Base-by-base conservation (phyloP, 345 rosid genomes). In the Raphanus raphanistrum region DNA sequence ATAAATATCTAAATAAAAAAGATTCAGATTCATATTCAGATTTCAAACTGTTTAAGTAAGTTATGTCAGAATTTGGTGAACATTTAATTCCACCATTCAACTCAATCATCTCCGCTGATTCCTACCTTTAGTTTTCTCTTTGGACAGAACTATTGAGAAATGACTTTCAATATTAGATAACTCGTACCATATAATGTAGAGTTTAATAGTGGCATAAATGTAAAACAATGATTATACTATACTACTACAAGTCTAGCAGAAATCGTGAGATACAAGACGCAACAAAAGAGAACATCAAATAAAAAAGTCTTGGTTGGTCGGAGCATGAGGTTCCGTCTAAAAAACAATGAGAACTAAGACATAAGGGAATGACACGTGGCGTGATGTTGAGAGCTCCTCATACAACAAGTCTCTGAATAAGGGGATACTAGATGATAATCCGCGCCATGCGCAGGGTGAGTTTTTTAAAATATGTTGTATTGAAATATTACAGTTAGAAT, bases 61-160 rank as follows among this genome's bases (percentile, higher is more conserved):
- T 66, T 59, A 58, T 73, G 75, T 70, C 1, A 54, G 59, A 70
- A 11, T 38, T 55, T 77, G 76, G 75, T 77, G 72, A 63, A 58
- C 59, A 63, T 36, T 71, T 13, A 76, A 62, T 76, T 60, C 62
- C 13, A 1, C 57, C 2, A 70, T 50, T 70, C 45, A 70, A 16
- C 65, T 35, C 15, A 63, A 76, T 33, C 17, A 52, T 63, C 62
- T 68, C 74, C n/a, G 15, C 63, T 69, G 62, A 35, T 68, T 62
- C 0, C 43, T 68, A 50, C 0, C 43, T 28, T 21, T 17, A 16
- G 15, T 55, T 7, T 27, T 8, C 21, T 21, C 21, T 21, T 21
- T 21, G 36, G 63, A 13, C 26, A 25, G 2, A 59, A n/a, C 59
- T 21, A 17, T 60, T 36, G 64, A 8, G 21, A 12, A 4, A 13